These are phyloP conservation scores for Henckelia pumila DNA, from an alignment of 257 asterid genomes.

Conservation along the genomic window DNA sequence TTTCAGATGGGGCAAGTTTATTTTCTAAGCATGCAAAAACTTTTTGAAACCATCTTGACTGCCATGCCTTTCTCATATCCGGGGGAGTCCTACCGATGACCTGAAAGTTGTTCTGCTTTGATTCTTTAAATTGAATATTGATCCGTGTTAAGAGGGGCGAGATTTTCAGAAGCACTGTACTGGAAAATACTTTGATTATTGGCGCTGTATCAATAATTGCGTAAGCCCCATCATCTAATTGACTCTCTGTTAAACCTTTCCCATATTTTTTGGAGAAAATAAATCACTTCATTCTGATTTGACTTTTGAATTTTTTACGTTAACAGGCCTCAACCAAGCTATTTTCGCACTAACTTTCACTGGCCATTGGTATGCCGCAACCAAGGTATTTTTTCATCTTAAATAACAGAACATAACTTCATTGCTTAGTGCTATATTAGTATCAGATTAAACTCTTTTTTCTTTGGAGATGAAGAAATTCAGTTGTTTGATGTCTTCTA, in stretches of 20 bases:
- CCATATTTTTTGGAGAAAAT: too few relatives aligned
- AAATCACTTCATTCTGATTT: conserved; percentile 13
- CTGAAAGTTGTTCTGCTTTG: too few relatives aligned
- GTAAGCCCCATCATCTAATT: conserved; percentile 35
- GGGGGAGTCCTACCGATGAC: too few relatives aligned
- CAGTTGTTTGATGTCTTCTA: too few relatives aligned
- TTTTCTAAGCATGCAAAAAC: too few relatives aligned
- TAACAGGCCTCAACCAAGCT: conserved; percentile 33
- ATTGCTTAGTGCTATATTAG: conserved; percentile 1
- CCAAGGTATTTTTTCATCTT: conserved; percentile 46
- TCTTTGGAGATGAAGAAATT: too few relatives aligned
- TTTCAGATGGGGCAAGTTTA: too few relatives aligned
- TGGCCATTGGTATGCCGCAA: conserved; percentile 33
- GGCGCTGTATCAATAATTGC: conserved; percentile 38
- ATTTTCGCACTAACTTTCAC: not conserved
- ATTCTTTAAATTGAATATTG: too few relatives aligned
- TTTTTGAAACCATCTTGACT: too few relatives aligned
- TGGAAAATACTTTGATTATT: conserved; percentile 37
- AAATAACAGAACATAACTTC: conserved; percentile 37
- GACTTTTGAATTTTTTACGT: conserved; percentile 3
- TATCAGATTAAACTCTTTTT: too few relatives aligned
- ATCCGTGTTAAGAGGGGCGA: too few relatives aligned
- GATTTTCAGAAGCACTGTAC: conserved; percentile 43
- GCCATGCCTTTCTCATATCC: too few relatives aligned
- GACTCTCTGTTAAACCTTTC: not conserved